These are phyloP conservation scores for Alternaria alternata DNA, from an alignment of 2,329 filamentous ascomycete species.

Conservation along the genomic window DNA sequence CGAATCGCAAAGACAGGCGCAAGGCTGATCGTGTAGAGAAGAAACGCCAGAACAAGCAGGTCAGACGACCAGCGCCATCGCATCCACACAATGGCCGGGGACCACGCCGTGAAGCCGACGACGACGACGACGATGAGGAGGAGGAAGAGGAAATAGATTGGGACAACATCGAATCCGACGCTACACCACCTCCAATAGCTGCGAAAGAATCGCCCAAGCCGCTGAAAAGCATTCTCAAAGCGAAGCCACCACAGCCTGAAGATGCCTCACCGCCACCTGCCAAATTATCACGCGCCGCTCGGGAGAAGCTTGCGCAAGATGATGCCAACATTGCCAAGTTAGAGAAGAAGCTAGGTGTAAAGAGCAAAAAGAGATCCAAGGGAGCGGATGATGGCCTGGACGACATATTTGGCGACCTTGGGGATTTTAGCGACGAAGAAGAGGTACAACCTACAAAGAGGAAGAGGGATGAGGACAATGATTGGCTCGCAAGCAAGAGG, in stretches of 20 bases:
- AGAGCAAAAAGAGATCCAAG: constrained; percentile 72
- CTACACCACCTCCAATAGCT: constrained; percentile 26
- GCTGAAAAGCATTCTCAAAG: constrained; percentile 42
- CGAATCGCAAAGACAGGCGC: constrained; percentile 69
- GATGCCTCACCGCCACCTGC: constrained; percentile 29
- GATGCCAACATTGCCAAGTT: constrained; percentile 87
- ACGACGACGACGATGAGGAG: constrained; percentile 29
- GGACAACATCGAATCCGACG: constrained; percentile 47
- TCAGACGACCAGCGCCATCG: constrained; percentile 21
- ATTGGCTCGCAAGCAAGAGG: constrained; percentile 67
- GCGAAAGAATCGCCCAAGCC: constrained; percentile 37
- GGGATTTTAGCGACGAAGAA: constrained; percentile 56
- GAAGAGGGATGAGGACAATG: constrained; percentile 65
- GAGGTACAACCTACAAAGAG: constrained; percentile 61
- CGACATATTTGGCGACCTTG: constrained; percentile 75
- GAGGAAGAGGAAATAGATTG: constrained; percentile 38
- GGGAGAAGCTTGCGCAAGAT: constrained; percentile 73
- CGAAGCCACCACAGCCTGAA: constrained; percentile 16
- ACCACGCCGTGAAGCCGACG: constrained; percentile 15
- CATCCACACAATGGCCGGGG: constrained; percentile 28
- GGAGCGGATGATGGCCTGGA: constrained; percentile 85
- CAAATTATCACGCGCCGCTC: constrained; percentile 55
- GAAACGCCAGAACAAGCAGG: constrained; percentile 55
- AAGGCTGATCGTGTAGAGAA: constrained; percentile 71
- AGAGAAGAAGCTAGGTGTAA: constrained; percentile 87